Percentiles rank a stretch among this genome's conserved stretches.
phyloP scores from a whole-genome alignment of 2,329 filamentous ascomycete genomes.

The Ophiostoma sp. region DNA sequence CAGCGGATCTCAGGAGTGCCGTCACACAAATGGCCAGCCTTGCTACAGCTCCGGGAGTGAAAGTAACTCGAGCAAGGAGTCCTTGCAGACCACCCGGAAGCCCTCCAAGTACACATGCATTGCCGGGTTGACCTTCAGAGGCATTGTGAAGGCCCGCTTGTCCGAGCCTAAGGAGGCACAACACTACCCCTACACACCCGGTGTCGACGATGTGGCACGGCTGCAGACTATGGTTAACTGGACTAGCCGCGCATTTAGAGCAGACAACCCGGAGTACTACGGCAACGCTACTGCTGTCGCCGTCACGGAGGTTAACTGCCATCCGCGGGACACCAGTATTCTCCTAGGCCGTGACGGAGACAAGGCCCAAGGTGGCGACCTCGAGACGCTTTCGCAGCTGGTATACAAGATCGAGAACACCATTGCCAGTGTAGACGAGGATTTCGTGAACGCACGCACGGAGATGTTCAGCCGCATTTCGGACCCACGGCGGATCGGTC shows the following conservation, averaged over 20 bases:
- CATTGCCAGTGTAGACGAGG: slow-evolving; percentile 38
- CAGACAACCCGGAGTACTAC: slow-evolving; percentile 35
- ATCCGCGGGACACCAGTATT: slow-evolving; percentile 1
- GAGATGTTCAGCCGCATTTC: slow-evolving; percentile 35
- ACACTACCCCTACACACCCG: slow-evolving; percentile 1
- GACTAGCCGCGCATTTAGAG: slow-evolving; percentile 35
- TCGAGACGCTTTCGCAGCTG: slow-evolving; percentile 30
- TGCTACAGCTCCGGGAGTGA: background rate
- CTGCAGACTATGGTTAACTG: slow-evolving; percentile 42
- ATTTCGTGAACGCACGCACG: slow-evolving; percentile 37
- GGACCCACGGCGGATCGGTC: slow-evolving; percentile 39
- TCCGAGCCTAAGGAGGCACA: slow-evolving; percentile 20
- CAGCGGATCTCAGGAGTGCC: background rate
- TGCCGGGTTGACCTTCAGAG: slow-evolving; percentile 39
- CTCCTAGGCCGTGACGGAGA: background rate
- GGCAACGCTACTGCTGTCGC: slow-evolving; percentile 41
- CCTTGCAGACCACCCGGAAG: background rate
- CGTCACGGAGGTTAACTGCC: slow-evolving; percentile 30
- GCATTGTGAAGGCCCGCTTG: slow-evolving; percentile 36
- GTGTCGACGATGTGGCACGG: slow-evolving; percentile 26
- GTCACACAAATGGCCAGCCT: background rate
- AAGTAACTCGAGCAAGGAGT: background rate
- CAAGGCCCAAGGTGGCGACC: slow-evolving; percentile 18
- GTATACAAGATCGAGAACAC: slow-evolving; percentile 31
- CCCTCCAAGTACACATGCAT: slow-evolving; percentile 40